Base-by-base conservation (phyloP, 2,329 filamentous ascomycete species). In the Cladosporium sp. region DNA sequence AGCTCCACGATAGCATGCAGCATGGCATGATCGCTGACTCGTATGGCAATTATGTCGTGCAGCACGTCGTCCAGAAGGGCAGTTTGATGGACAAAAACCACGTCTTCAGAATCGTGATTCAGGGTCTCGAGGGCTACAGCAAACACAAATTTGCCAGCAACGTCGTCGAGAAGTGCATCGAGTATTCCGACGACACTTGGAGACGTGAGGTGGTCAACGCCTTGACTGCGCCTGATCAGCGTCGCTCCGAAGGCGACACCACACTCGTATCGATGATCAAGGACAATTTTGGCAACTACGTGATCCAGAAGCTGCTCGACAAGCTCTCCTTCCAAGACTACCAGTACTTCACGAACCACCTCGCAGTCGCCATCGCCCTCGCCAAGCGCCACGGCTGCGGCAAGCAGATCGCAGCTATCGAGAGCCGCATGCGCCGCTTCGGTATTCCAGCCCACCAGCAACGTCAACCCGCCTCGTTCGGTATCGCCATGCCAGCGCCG, bases 91-190 rank as follows among this genome's bases (percentile, higher is more conserved):
- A 96, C 62, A 82, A 84, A 17, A 76, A 78, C 12, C 82, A 77
- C 60, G 85, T 96, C 61, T 86, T 96, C 50, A 71, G 78, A 20
- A 74, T 89, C 41, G 85, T 97, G 56, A 84, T 85, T 57, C 75
- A 77, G 11, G 81, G 89, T 51, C 74, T 96, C 2, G 70, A 96
- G 34, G 72, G 74, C 1, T 84, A 89, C 60, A 96, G 90, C 20
- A 96, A 90, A 74, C 89, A 97, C 73, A 99, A 99, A 67, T 95
- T 89, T 63, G 92, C 93, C 1, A 96, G 91, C 63, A 97, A 99
- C 61, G 92, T 99, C 2, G 92, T 99, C 1, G 93, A 99, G 70
- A 92, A 89, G 69, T 95, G 90, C 65, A 85, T 97, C 54, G 76
- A 86, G 50, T 80, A 78, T 58, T 89, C 88, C 17, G 82, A 82